phyloP scores from a whole-genome alignment of 768 basidiomycete genomes.

The Pluteus cervinus region DNA sequence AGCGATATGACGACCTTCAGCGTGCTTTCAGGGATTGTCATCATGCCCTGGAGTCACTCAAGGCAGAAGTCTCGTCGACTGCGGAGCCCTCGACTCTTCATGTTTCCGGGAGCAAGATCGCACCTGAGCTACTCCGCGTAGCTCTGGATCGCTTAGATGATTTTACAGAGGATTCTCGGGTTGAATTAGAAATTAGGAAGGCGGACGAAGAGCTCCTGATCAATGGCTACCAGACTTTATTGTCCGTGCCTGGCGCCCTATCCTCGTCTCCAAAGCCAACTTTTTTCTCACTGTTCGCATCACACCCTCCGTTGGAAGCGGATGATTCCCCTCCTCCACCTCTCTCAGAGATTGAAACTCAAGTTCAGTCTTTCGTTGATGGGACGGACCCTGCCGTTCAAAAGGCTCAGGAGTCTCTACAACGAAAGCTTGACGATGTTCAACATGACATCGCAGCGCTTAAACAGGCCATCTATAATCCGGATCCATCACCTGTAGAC shows the following conservation, averaged over 20 bases:
- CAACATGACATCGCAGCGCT: slow-evolving; percentile 71
- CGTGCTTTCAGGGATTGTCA: slow-evolving; percentile 66
- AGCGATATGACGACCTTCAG: slow-evolving; percentile 58
- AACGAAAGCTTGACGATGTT: slow-evolving; percentile 61
- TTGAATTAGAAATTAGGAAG: slow-evolving; percentile 75
- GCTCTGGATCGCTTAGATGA: slow-evolving; percentile 64
- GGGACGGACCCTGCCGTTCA: slow-evolving; percentile 43
- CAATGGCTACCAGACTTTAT: slow-evolving; percentile 63
- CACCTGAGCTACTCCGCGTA: slow-evolving; percentile 34
- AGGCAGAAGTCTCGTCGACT: slow-evolving; percentile 21
- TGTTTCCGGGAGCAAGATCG: slow-evolving; percentile 10
- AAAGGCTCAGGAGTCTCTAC: slow-evolving; percentile 42
- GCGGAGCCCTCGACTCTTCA: slow-evolving; percentile 11
- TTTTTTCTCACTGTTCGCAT: slow-evolving; percentile 1
- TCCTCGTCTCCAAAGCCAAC: slow-evolving; percentile 7
- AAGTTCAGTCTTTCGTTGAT: slow-evolving; percentile 51
- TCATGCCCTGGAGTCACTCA: slow-evolving; percentile 55
- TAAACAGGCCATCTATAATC: slow-evolving; percentile 53
- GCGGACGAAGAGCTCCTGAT: slow-evolving; percentile 65
- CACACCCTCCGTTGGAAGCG: slow-evolving; percentile 5
- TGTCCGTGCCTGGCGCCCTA: slow-evolving; percentile 50
- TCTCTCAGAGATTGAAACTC: slow-evolving; percentile 35
- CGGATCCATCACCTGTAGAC: too few relatives aligned
- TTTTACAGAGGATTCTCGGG: slow-evolving; percentile 72
- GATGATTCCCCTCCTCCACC: slow-evolving; percentile 14